Base-by-base conservation (phyloP, 805 yeast species). In the Schwanniomyces polymorphus region DNA sequence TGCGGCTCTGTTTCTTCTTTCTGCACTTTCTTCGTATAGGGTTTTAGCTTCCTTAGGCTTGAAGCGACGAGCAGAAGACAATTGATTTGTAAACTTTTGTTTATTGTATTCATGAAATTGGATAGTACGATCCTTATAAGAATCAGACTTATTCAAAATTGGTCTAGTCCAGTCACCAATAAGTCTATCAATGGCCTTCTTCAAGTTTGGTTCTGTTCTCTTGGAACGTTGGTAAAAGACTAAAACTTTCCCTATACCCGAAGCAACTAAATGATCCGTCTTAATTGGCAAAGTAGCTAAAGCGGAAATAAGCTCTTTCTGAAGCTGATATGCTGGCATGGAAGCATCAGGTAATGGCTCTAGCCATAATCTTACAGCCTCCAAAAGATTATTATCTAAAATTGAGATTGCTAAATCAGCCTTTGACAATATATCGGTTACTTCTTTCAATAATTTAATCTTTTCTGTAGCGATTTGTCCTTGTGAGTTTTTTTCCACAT, bases 81-180 rank as follows among this genome's bases (percentile, higher is more conserved):
- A 65, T 53, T 74, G 70, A 54, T 74, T 71, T 51, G 71, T 71
- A 63, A 69, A 78, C 53, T 72, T 76, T 55, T 75, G 76, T 61
- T 81, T 79, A 64, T 86, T 86, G 68, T 88, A 91, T 40, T 81
- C 82, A 51, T 82, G 79, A 51, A 84, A 79, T 57, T 79, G 79
- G 50, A 92, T 85, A 51, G 82, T 76, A 69, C 88, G 84, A 67
- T 92, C 97, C 65, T 94, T 84, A 74, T 91, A 92, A 58, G 91
- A 90, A 67, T 92, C 98, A 3, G 95, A 86, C 50, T 96, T 86
- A 56, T 96, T 96, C 78, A 94, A 88, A 52, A 94, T 90, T 39
- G 99, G 99, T 69, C 99, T 82, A 7, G 97, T 92, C 99, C 99
- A 94, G 65, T 91, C 96, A 23, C 97, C 97, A 55, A 94, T 86